Evolutionary conservation across 1,284 basidiomycete genomes (phyloP).

Genomic region (Wallemia mellicola): DNA sequence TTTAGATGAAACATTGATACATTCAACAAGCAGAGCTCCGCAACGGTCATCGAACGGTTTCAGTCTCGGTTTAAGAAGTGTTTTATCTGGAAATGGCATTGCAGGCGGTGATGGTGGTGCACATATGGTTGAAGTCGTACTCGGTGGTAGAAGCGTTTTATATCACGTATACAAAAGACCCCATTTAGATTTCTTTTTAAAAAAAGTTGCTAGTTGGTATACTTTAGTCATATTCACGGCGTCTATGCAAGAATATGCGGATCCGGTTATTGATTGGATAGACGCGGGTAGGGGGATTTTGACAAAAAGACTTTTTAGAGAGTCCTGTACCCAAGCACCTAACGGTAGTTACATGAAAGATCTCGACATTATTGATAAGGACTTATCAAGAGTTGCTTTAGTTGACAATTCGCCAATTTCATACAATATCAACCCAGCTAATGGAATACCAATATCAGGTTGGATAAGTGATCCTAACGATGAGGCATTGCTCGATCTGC

Average conservation of each 20-base stretch:
- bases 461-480: conserved; percentile 95
- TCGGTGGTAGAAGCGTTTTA: conserved; percentile 59
- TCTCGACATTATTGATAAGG: conserved; percentile 53
- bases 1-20: conserved; percentile 89
- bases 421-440: conserved; percentile 79
- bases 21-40: conserved; percentile 65
- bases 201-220: conserved; percentile 94
- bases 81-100: conserved; percentile 9
- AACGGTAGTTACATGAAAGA: conserved; percentile 92
- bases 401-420: conserved; percentile 88
- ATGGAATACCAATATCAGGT: conserved; percentile 94
- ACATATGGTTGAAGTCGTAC: conserved; percentile 81
- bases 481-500: conserved; percentile 75
- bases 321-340: conserved; percentile 67
- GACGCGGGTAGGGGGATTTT: conserved; percentile 81
- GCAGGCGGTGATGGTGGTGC: conserved; percentile 32
- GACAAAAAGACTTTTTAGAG: conserved; percentile 60
- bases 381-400: conserved; percentile 67
- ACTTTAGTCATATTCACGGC: conserved; percentile 96
- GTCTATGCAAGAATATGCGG: conserved; percentile 95
- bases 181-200: conserved; percentile 78
- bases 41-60: conserved; percentile 16
- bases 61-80: conserved; percentile 1
- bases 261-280: conserved; percentile 98
- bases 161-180: conserved; percentile 98